phyloP scores from a whole-genome alignment of 225 moss, liverwort and hornwort species.

The Antitrichia curtipendula region DNA sequence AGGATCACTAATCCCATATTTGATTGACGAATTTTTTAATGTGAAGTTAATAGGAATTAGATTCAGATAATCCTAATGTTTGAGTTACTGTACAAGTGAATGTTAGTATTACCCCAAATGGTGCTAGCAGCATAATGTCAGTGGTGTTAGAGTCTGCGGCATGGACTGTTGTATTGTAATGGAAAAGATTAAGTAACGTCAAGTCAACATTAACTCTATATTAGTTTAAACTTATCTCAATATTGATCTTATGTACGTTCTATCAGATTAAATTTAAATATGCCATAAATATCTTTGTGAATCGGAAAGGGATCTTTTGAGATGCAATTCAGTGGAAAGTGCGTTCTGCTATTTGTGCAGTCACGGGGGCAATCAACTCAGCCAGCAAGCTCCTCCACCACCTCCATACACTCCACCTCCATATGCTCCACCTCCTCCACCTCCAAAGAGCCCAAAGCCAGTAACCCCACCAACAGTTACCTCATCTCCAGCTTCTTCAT shows the following conservation, averaged over 20 bases:
- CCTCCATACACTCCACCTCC: constrained; percentile 34
- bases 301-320: not conserved
- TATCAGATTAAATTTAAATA: not conserved
- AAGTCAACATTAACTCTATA: not conserved
- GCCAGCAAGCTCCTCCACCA: constrained; percentile 35
- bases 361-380: constrained; percentile 42
- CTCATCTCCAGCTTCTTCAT: not conserved
- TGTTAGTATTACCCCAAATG: not conserved
- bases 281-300: no score
- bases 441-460: constrained; percentile 3
- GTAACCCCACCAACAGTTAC: not conserved
- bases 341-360: constrained; percentile 4
- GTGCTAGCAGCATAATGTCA: not conserved
- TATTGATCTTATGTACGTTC: not conserved
- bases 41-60: not conserved
- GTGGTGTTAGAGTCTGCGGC: no score
- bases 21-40: not conserved
- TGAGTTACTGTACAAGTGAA: not conserved
- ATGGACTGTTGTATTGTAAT: not conserved
- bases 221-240: not conserved
- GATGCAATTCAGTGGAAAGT: not conserved
- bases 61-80: not conserved
- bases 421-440: constrained; percentile 15
- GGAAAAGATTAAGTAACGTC: not conserved
- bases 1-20: not conserved